Percentiles rank a stretch among this genome's conserved stretches.
phyloP scores from a whole-genome alignment of 2,329 filamentous ascomycete genomes.

The Arthrobotrys sphaeroides region DNA sequence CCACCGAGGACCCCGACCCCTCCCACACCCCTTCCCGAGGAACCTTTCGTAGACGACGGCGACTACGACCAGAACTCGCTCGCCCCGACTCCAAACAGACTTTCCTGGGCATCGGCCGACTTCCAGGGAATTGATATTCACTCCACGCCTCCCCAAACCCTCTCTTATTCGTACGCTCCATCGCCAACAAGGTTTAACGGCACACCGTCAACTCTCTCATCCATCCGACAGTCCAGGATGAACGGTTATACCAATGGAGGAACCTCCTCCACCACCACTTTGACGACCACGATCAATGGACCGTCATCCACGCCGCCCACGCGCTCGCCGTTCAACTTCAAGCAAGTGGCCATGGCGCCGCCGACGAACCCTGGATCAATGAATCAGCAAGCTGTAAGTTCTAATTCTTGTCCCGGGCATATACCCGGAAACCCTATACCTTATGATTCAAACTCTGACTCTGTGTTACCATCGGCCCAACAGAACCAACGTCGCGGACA shows the following conservation, averaged over 20 bases:
- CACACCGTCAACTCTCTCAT: slow-evolving; percentile 22
- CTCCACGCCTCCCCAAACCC: slow-evolving; percentile 46
- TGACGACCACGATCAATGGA: slow-evolving; percentile 44
- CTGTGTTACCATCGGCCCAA: slow-evolving; percentile 14
- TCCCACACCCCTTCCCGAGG: slow-evolving; percentile 47
- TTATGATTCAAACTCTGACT: slow-evolving; percentile 54
- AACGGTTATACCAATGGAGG: slow-evolving; percentile 50
- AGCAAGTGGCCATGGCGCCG: slow-evolving; percentile 52
- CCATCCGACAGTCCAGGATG: slow-evolving; percentile 41
- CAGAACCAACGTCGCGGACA: slow-evolving; percentile 86
- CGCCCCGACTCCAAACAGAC: slow-evolving; percentile 45
- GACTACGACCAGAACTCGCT: slow-evolving; percentile 46
- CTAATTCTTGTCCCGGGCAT: background rate
- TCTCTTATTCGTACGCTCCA: slow-evolving; percentile 34
- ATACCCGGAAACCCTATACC: background rate
- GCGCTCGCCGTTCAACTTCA: slow-evolving; percentile 54
- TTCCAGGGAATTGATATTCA: slow-evolving; percentile 39
- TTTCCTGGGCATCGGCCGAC: slow-evolving; percentile 49
- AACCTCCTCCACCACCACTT: slow-evolving; percentile 38
- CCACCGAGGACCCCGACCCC: slow-evolving; percentile 51
- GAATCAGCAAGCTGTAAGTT: slow-evolving; percentile 42
- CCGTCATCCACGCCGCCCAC: slow-evolving; percentile 40
- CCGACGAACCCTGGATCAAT: slow-evolving; percentile 26
- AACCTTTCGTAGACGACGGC: slow-evolving; percentile 27
- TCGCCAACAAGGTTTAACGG: slow-evolving; percentile 48